Conservation (phyloP, 306 rosid species). For the Quercus glauca region DNA sequence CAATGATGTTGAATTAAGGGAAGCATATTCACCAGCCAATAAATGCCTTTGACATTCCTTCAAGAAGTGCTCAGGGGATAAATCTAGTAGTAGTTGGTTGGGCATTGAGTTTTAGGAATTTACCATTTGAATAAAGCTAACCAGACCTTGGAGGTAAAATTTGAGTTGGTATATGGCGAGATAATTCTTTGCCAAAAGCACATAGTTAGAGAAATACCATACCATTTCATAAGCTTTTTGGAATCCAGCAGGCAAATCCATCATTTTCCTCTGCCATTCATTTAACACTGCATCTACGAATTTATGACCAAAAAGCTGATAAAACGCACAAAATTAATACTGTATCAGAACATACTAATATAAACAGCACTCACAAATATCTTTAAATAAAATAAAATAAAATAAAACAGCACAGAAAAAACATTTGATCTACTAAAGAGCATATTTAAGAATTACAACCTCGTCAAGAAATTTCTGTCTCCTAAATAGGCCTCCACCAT, state of each 20-base stretch:
- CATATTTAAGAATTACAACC: constrained; percentile 45
- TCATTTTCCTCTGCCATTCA: constrained; percentile 92
- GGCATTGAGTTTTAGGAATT: constrained; percentile 72
- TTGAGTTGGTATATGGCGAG: constrained; percentile 30
- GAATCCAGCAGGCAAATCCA: constrained; percentile 96
- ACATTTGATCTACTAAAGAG: not conserved
- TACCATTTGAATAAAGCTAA: constrained; percentile 95
- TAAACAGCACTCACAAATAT: not conserved
- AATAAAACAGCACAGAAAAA: not conserved
- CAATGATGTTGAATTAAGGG: not conserved
- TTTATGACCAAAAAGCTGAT: constrained; percentile 87
- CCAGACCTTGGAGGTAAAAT: constrained; percentile 65
- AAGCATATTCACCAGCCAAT: constrained; percentile 76
- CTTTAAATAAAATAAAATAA: no score
- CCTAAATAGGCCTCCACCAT: constrained; percentile 90
- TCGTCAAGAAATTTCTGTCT: constrained; percentile 81
- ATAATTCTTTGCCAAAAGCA: constrained; percentile 24
- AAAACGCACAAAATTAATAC: constrained; percentile 31
- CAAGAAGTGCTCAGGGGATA: constrained; percentile 68
- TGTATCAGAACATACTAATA: constrained; percentile 10
- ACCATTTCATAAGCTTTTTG: constrained; percentile 99
- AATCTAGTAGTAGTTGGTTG: constrained; percentile 85
- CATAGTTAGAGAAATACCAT: constrained; percentile 13
- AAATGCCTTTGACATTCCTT: constrained; percentile 81
- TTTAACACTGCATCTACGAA: constrained; percentile 91